These are phyloP conservation scores for Trypanosomatidae sp. DNA, from an alignment of 208 protist species.

Conservation along the genomic window DNA sequence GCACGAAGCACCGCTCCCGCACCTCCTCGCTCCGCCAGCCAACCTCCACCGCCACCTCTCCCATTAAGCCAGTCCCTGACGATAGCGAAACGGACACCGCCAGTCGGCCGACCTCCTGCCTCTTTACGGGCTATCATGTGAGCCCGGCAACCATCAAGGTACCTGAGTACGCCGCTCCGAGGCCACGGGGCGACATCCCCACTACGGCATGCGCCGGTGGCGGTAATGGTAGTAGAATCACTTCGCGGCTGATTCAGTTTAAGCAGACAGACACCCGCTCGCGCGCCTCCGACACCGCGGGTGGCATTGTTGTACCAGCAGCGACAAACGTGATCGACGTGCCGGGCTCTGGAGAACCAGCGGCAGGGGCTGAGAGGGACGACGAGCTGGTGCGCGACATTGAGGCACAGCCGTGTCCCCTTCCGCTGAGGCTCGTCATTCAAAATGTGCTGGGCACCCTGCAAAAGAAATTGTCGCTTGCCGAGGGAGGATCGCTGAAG, in stretches of 20 bases:
- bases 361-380: background rate
- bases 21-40: background rate
- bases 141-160: background rate
- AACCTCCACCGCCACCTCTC: background rate
- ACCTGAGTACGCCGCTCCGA: slow-evolving; percentile 2
- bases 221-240: background rate
- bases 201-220: background rate
- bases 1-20: background rate
- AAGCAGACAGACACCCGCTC: slow-evolving; percentile 4
- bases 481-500: slow-evolving; percentile 67
- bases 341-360: background rate
- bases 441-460: slow-evolving; percentile 63
- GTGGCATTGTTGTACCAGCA: background rate
- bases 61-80: background rate
- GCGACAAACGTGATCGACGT: background rate
- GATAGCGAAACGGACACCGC: background rate
- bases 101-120: background rate
- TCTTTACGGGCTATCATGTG: background rate
- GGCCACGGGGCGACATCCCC: background rate
- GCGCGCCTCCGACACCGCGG: background rate
- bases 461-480: slow-evolving; percentile 64
- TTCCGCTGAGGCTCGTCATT: slow-evolving; percentile 79
- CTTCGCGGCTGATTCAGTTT: slow-evolving; percentile 27
- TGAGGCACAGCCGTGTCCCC: slow-evolving; percentile 72
- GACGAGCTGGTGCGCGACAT: slow-evolving; percentile 64